phyloP scores from a whole-genome alignment of 2,329 filamentous ascomycete species.

The Bipolaris sorokiniana region DNA sequence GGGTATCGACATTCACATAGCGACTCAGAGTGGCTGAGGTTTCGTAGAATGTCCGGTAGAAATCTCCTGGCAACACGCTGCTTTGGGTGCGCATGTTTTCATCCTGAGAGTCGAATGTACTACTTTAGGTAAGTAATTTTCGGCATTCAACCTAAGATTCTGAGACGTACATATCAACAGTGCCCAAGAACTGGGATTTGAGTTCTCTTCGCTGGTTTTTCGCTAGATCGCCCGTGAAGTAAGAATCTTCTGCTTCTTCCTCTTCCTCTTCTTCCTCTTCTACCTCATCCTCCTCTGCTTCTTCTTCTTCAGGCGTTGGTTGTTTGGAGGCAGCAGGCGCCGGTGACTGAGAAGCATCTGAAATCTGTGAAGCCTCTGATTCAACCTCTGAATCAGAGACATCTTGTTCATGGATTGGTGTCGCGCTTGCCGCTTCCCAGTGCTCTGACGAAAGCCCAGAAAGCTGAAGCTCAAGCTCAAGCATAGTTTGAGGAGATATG shows the following conservation, averaged over 20 bases:
- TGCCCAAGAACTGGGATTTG: neutral
- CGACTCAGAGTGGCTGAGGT: conserved; percentile 18
- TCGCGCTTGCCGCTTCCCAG: neutral
- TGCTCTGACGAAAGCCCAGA: no score
- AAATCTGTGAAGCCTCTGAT: neutral
- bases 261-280: neutral
- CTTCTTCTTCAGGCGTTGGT: neutral
- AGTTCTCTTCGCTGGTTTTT: neutral
- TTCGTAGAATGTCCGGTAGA: conserved; percentile 23
- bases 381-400: neutral
- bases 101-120: neutral
- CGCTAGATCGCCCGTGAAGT: neutral
- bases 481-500: neutral
- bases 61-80: conserved; percentile 1
- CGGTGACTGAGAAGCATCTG: neutral
- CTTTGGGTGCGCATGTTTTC: neutral
- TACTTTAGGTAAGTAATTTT: neutral
- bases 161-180: neutral
- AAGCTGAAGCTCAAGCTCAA: no score
- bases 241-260: neutral
- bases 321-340: neutral
- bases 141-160: neutral
- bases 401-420: no score
- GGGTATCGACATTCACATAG: conserved; percentile 16
- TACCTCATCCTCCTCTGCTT: neutral